Conservation (phyloP, 176 grass and related monocot genomes). For the Bromus sterilis region DNA sequence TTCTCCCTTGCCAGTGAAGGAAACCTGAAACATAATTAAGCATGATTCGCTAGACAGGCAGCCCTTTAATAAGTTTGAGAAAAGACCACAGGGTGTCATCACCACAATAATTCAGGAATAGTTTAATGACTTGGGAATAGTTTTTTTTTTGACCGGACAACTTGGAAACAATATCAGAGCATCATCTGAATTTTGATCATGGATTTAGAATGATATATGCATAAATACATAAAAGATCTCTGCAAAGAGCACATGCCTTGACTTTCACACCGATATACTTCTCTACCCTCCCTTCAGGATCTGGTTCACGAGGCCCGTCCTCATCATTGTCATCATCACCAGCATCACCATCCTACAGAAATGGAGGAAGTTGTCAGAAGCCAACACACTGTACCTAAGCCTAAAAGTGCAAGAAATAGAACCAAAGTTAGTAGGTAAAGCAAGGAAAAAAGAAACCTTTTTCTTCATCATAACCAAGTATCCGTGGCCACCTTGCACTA, state of each 20-base stretch:
- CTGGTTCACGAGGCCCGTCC: slow-evolving; percentile 58
- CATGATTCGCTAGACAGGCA: background rate
- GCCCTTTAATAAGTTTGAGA: background rate
- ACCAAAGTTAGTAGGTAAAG: background rate
- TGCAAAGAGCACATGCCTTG: slow-evolving; percentile 50
- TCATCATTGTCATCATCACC: slow-evolving; percentile 85
- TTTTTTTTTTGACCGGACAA: background rate
- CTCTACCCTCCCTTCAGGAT: slow-evolving; percentile 91
- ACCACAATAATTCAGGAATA: slow-evolving; percentile 11
- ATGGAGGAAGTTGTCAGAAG: slow-evolving; percentile 5
- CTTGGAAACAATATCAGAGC: background rate
- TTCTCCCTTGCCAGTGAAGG: slow-evolving; percentile 96
- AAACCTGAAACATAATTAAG: slow-evolving; percentile 55
- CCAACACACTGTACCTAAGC: background rate
- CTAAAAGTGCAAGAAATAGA: background rate
- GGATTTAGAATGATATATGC: background rate
- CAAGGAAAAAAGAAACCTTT: slow-evolving; percentile 46
- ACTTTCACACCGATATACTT: slow-evolving; percentile 98
- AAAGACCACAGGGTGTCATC: background rate
- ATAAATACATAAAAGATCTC: background rate
- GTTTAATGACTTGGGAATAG: background rate
- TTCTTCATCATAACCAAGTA: slow-evolving; percentile 99
- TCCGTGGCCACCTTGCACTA: slow-evolving; percentile 94
- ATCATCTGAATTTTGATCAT: background rate
- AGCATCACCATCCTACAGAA: slow-evolving; percentile 73